phyloP scores from a whole-genome alignment of 495 filamentous ascomycete genomes.

The Cetradonia linearis region DNA sequence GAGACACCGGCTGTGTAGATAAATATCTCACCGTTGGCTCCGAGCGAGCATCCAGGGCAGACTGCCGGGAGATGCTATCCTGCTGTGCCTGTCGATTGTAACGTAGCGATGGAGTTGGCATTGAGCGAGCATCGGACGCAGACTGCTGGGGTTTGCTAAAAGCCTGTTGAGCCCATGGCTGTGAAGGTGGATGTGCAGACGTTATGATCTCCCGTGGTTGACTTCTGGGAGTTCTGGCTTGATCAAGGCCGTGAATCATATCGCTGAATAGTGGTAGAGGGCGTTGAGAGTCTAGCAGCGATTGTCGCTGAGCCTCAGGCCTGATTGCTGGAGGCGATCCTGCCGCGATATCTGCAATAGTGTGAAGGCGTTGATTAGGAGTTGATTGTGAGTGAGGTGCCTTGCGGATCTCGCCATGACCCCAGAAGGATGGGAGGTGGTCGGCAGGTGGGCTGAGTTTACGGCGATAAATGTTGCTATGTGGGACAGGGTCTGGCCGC shows the following conservation, averaged over 20 bases:
- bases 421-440: constrained; percentile 11
- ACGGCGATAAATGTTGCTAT: constrained; percentile 4
- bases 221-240: background rate
- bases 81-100: too few relatives aligned
- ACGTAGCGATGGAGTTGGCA: too few relatives aligned
- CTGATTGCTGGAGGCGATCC: background rate
- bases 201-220: background rate
- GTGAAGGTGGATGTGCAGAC: background rate
- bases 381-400: constrained; percentile 9
- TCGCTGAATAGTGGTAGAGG: constrained; percentile 17
- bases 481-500: constrained; percentile 7
- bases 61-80: too few relatives aligned
- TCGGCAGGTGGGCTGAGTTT: background rate
- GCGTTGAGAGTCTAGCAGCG: constrained; percentile 9
- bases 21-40: too few relatives aligned
- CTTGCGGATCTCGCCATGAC: constrained; percentile 2
- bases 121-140: too few relatives aligned
- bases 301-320: background rate
- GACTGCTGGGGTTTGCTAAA: background rate
- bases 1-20: too few relatives aligned
- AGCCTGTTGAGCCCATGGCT: background rate
- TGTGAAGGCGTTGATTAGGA: constrained; percentile 19
- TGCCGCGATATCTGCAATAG: constrained; percentile 19
- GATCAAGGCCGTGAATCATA: background rate
- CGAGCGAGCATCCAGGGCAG: too few relatives aligned